Evolutionary conservation across 2,329 filamentous ascomycete species (phyloP), one percentile per base, ranked within the genome.

Genomic region (Tolypocladium paradoxum): DNA sequence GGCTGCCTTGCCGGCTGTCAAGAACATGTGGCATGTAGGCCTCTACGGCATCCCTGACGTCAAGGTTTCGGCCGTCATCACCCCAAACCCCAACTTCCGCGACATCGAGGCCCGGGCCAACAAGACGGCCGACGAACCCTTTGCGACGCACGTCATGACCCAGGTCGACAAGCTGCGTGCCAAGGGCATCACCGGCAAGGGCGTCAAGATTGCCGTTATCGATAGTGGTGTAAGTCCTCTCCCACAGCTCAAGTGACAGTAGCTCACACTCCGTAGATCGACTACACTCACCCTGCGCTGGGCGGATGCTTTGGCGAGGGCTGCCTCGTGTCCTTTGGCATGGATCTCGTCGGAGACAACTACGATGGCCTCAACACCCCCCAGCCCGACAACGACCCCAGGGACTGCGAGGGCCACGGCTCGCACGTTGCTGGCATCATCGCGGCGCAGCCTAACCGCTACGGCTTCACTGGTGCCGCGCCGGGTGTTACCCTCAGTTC

Each of bases 201-300:
- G 77, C 27, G 67, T 81, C 64, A 78, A 75, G 56, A 65, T 82
- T 61, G 78, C 68, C 37, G 65, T 82, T 11, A 69, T 82, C 24
- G 78, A 81, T 59, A 76, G 71, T 24, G 78, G 78, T 59, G 75
- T 77, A 70, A 65, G 74, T n/a, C n/a, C n/a, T n/a, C n/a, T n/a
- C n/a, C n/a, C n/a, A n/a, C n/a, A n/a, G n/a, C n/a, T n/a, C n/a
- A n/a, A n/a, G n/a, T n/a, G n/a, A n/a, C n/a, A n/a, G n/a, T 52
- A 16, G 31, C 24, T 6, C 18, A 2, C 36, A 5, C n/a, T 43
- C n/a, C 0, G 16, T 36, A 76, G 74, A 68, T 83, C 47, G 82
- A 86, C 62, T 85, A 84, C 61, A 75, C 68, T 0, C 82, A 85
- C 59, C 77, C 81, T 2, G 78, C 79, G 24, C 74, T 86, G 0